phyloP scores from a whole-genome alignment of 2,329 filamentous ascomycete species.

The Xylaria sp. region DNA sequence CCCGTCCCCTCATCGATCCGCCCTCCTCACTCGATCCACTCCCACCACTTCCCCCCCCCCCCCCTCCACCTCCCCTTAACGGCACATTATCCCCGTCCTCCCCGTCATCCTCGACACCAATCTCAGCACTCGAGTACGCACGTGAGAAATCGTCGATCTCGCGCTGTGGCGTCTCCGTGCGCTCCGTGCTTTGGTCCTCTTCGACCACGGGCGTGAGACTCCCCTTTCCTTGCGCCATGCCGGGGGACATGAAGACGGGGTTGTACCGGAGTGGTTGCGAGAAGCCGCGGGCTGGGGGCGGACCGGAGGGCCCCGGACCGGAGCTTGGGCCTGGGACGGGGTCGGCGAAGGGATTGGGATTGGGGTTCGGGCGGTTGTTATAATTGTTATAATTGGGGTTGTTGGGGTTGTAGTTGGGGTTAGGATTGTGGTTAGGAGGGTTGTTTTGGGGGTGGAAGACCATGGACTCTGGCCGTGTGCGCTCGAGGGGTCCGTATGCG shows the following conservation, averaged over 20 bases:
- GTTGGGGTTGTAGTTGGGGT: neutral
- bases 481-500: slow-evolving; percentile 19
- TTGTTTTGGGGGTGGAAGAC: slow-evolving; percentile 1
- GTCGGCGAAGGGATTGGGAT: slow-evolving; percentile 1
- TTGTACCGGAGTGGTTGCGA: slow-evolving; percentile 27
- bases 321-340: slow-evolving; percentile 12
- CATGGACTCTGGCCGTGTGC: slow-evolving; percentile 1
- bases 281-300: slow-evolving; percentile 8
- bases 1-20: slow-evolving; percentile 25
- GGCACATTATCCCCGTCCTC: slow-evolving; percentile 16
- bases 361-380: slow-evolving; percentile 7
- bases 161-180: slow-evolving; percentile 38
- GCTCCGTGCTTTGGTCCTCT: slow-evolving; percentile 24
- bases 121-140: slow-evolving; percentile 38
- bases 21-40: neutral
- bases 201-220: slow-evolving; percentile 28
- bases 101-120: slow-evolving; percentile 36
- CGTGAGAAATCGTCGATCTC: slow-evolving; percentile 44
- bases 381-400: neutral
- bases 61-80: slow-evolving; percentile 24
- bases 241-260: slow-evolving; percentile 21
- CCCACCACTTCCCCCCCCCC: neutral
- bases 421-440: slow-evolving; percentile 1
- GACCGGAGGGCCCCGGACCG: slow-evolving; percentile 6
- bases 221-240: slow-evolving; percentile 19